phyloP scores from a whole-genome alignment of 495 filamentous ascomycete species.

The Aspergillus avenaceus region DNA sequence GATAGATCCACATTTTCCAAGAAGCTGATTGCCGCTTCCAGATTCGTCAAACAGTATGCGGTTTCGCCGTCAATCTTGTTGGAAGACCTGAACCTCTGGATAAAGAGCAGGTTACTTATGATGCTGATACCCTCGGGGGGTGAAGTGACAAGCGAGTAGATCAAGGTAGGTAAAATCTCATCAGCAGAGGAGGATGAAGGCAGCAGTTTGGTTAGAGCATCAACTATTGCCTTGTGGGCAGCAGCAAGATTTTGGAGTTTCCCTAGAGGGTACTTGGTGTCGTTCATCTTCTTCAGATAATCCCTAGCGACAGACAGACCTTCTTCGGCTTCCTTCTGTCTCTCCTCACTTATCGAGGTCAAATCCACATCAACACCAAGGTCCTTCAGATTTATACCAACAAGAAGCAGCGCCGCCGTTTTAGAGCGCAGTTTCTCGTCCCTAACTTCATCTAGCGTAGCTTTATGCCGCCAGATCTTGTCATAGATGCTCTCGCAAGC shows the following conservation, averaged over 20 bases:
- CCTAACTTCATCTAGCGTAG: slow-evolving; percentile 87
- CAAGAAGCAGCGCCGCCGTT: slow-evolving; percentile 82
- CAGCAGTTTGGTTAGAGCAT: slow-evolving; percentile 67
- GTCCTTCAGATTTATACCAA: slow-evolving; percentile 85
- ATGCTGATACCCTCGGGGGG: slow-evolving; percentile 82
- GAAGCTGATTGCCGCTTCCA: slow-evolving; percentile 93
- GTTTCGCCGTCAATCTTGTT: slow-evolving; percentile 87
- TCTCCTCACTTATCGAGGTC: slow-evolving; percentile 48
- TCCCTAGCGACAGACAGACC: slow-evolving; percentile 71
- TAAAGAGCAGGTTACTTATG: slow-evolving; percentile 90
- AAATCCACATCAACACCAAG: slow-evolving; percentile 71
- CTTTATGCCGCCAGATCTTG: slow-evolving; percentile 85
- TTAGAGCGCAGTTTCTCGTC: slow-evolving; percentile 95
- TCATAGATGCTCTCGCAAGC: slow-evolving; percentile 85
- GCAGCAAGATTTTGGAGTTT: slow-evolving; percentile 87
- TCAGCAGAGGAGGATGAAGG: slow-evolving; percentile 93
- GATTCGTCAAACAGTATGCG: slow-evolving; percentile 92
- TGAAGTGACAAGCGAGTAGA: slow-evolving; percentile 89
- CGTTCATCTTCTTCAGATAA: slow-evolving; percentile 76
- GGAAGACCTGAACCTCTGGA: slow-evolving; percentile 86
- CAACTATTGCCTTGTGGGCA: slow-evolving; percentile 91
- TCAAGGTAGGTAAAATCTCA: slow-evolving; percentile 92
- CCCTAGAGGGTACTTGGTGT: slow-evolving; percentile 79
- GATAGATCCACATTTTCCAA: slow-evolving; percentile 96
- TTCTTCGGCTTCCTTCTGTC: slow-evolving; percentile 65